Evolutionary conservation across 2,329 filamentous ascomycete species (phyloP), one percentile per base, ranked within the genome.

Genomic region (Calycina herbarum): DNA sequence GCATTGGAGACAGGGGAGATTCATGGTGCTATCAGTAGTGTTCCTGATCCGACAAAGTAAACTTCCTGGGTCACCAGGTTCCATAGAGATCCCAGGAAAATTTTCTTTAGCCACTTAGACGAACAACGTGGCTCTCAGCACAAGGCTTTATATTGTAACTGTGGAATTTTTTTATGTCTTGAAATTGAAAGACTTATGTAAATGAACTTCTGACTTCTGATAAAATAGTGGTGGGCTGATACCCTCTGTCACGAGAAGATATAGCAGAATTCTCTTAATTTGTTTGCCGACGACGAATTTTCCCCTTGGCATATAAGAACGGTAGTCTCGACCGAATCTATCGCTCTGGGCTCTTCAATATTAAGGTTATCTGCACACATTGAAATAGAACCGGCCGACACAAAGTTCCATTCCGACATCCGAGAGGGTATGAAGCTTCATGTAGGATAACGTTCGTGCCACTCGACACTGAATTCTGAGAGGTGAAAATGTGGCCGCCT

Each of bases 101-200:
- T 58, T 62, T 65, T 61, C 33, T 61, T 63, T 61, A 65, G 27
- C 58, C 45, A 54, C 56, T 24, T 17, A 48, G 62, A 57, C 38
- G 17, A 29, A 54, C 38, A 65, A 66, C 67, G 59, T 70, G 67
- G 68, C 64, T 68, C 64, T 54, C 35, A 33, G 48, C 60, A 62
- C 51, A 10, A 57, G 61, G 31, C 2, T 40, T 57, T 24, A 38
- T 57, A 33, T 40, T 62, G 27, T 48, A 20, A 51, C 8, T 17
- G 13, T 51, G 27, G 27, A 20, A 20, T 17, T 33, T 29, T 17
- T 10, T 35, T 40, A 3, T 20, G 10, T 51, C 8, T 31, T n/a
- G 42, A 51, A 38, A 40, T n/a, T 38, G 24, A 8, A 13, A 54
- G 45, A 13, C 5, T 11, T 54, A 27, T 54, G 48, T 54, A 24